Conservation (phyloP, 1,284 basidiomycete genomes). For the Apiotrichum mycotoxinovorans region DNA sequence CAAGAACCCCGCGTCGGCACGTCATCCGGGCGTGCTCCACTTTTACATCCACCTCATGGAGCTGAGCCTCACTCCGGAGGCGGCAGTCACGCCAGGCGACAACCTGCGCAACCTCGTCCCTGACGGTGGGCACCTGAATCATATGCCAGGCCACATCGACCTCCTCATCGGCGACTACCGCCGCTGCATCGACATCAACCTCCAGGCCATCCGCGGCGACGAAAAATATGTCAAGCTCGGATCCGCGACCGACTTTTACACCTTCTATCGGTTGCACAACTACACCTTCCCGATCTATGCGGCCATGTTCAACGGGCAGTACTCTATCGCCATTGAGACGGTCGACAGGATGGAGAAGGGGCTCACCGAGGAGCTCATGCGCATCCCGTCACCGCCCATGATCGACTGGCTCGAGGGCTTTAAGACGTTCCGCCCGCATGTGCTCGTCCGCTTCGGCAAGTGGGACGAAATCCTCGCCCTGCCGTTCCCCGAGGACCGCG, state of each 20-base stretch:
- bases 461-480: conserved; percentile 39
- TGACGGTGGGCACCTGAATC: conserved; percentile 40
- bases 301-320: conserved; percentile 43
- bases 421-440: conserved; percentile 29
- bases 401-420: conserved; percentile 40
- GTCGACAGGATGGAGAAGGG: conserved; percentile 34
- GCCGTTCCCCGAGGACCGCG: conserved; percentile 25
- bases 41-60: conserved; percentile 46
- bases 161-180: conserved; percentile 44
- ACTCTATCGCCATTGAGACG: conserved; percentile 24
- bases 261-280: conserved; percentile 43
- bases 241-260: conserved; percentile 30
- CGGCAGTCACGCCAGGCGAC: conserved; percentile 33
- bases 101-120: conserved; percentile 33
- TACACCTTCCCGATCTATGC: conserved; percentile 40
- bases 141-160: conserved; percentile 47
- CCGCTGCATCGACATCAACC: conserved; percentile 32
- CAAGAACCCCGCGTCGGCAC: conserved; percentile 1
- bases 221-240: conserved; percentile 29
- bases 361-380: conserved; percentile 28
- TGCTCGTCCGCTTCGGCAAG: conserved; percentile 40
- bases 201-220: conserved; percentile 32
- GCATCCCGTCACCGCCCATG: conserved; percentile 25
- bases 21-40: conserved; percentile 41
- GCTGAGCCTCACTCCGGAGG: conserved; percentile 37